Percentiles rank a stretch among this genome's conserved stretches.
phyloP scores from a whole-genome alignment of 768 basidiomycete genomes.

The Chiua virens region DNA sequence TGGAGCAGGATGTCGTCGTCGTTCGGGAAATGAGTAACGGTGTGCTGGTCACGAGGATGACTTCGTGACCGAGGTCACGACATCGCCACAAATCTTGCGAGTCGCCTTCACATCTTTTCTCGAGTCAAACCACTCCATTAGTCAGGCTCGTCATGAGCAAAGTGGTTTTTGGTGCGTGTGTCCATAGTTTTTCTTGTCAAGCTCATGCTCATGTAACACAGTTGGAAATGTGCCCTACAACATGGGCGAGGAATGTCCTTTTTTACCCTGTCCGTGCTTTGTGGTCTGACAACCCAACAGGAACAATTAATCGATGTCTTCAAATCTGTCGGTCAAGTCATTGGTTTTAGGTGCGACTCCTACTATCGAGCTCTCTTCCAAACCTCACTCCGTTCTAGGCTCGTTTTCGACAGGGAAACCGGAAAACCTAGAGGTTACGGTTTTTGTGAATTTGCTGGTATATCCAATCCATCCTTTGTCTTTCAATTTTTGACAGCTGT shows the following conservation, averaged over 20 bases:
- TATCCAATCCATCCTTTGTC: constrained; percentile 38
- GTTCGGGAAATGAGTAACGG: not conserved
- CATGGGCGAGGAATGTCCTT: constrained; percentile 64
- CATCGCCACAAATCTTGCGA: constrained; percentile 9
- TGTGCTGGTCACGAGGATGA: not conserved
- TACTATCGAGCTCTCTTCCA: not conserved
- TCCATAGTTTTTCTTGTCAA: not conserved
- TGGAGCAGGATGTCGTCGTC: not conserved
- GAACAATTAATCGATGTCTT: constrained; percentile 87
- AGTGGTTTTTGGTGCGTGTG: constrained; percentile 67
- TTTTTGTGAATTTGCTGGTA: constrained; percentile 91
- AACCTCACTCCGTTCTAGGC: constrained; percentile 40
- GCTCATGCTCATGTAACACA: constrained; percentile 25
- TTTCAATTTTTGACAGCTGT: constrained; percentile 25
- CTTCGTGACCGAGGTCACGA: constrained; percentile 14
- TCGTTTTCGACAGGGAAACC: constrained; percentile 90
- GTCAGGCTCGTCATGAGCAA: constrained; percentile 50
- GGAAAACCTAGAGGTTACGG: constrained; percentile 94
- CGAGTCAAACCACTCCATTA: not conserved
- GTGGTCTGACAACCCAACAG: constrained; percentile 31
- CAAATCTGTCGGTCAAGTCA: constrained; percentile 83
- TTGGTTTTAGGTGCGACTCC: constrained; percentile 74
- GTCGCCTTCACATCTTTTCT: not conserved
- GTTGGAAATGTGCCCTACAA: constrained; percentile 91
- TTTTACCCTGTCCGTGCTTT: not conserved